Evolutionary conservation across 768 basidiomycete species (phyloP).

Genomic region (Psilocybe subaeruginosa): DNA sequence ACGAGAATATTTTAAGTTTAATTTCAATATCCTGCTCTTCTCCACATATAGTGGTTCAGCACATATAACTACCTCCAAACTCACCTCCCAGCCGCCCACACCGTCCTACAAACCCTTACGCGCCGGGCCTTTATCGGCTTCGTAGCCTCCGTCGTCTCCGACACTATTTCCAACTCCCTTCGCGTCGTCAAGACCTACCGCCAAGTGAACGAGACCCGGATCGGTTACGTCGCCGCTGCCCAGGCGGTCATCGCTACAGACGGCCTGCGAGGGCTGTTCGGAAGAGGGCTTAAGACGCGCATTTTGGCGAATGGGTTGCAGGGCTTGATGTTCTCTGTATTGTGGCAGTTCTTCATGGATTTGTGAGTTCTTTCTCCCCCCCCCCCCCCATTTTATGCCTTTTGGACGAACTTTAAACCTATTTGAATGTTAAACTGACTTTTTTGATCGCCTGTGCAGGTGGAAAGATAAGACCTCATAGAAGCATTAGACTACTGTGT

Average conservation of each 20-base stretch:
- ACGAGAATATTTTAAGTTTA: background rate
- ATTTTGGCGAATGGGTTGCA: slow-evolving; percentile 91
- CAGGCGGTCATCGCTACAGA: slow-evolving; percentile 75
- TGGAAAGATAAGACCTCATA: slow-evolving; percentile 32
- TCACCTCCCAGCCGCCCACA: slow-evolving; percentile 59
- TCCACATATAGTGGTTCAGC: slow-evolving; percentile 67
- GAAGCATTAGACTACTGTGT: background rate
- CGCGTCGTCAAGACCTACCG: slow-evolving; percentile 96
- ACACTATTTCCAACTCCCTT: slow-evolving; percentile 85
- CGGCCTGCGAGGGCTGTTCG: slow-evolving; percentile 80
- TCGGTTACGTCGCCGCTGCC: slow-evolving; percentile 82
- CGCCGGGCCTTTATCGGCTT: slow-evolving; percentile 95
- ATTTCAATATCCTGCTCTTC: background rate
- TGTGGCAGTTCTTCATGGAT: slow-evolving; percentile 93
- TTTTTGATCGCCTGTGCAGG: slow-evolving; percentile 16
- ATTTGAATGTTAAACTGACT: slow-evolving; percentile 1
- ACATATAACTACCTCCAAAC: slow-evolving; percentile 83
- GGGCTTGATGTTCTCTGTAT: slow-evolving; percentile 85
- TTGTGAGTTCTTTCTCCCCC: slow-evolving; percentile 54
- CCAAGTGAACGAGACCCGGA: slow-evolving; percentile 82
- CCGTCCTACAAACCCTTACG: slow-evolving; percentile 56
- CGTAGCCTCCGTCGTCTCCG: slow-evolving; percentile 81
- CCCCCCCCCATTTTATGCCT: background rate
- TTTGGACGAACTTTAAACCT: background rate
- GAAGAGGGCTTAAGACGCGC: slow-evolving; percentile 87